Base-by-base conservation (phyloP, 1,139 yeast species). In the Sugiyamaella xylanicola region DNA sequence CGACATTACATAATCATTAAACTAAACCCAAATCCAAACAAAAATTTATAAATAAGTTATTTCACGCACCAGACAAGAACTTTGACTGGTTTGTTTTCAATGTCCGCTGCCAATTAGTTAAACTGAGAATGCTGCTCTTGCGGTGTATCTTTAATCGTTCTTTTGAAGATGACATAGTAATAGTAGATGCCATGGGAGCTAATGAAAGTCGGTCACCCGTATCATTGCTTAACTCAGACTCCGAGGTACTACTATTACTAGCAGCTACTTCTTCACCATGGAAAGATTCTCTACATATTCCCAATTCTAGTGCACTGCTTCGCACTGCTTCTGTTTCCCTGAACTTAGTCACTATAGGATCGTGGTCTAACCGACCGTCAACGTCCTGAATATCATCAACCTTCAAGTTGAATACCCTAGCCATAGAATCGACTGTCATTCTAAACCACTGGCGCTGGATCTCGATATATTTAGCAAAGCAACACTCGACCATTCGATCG, bases 361-460 rank as follows among this genome's bases (percentile, higher is more conserved):
- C 66, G 8, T 63, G 65, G 3, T 62, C 65, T 29, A 61, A 64
- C 5, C 55, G 36, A n/a, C 55, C 54, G 13, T 53, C 53, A 22
- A 54, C 39, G 29, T 59, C 58, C 25, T 56, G 58, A 29, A 61
- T 59, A 43, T 61, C 65, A 13, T 57, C 60, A 7, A 58, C 60
- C 29, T 55, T 53, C 41, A 61, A 47, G 32, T 59, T 56, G 42
- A 63, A 61, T 15, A 63, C 68, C 8, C 60, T 56, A 2, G 67
- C 63, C 56, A 65, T 61, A 4, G 67, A 59, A 40, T 66, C 68
- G 7, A 66, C 64, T 5, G 66, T 64, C 47, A 56, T 51, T 2
- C 65, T 59, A 53, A 65, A 65, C 68, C 69, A 66, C 36, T 62
- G 59, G n/a, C 61, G 56, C 53, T 68, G 69, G 41, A 68, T 59